Evolutionary conservation across 805 yeast genomes (phyloP), one percentile per base, ranked within the genome.

Genomic region (Candida ortonii): DNA sequence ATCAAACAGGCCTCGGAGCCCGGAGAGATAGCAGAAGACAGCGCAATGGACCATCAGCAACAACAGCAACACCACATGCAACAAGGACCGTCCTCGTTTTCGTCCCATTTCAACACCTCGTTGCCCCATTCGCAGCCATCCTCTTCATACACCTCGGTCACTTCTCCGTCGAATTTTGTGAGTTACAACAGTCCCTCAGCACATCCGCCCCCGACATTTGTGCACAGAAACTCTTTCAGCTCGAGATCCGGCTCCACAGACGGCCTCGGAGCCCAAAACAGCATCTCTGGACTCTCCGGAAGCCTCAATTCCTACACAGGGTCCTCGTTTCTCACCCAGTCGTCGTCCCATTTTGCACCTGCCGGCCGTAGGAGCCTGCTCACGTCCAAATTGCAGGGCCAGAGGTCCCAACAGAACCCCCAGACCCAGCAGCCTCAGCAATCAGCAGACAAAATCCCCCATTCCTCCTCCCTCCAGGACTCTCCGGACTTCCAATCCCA

Each of bases 101-200:
- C 45, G 3, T 35, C 41, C 1, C 47, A 37, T 12, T 33, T 23
- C 19, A 30, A 34, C 25, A 20, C 21, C 4, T 28, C 15, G 9
- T n/a, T n/a, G n/a, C n/a, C n/a, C n/a, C n/a, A n/a, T n/a, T 37
- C 13, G n/a, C 43, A 36, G 17, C 30, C 43, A 1, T 46, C 55
- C 1, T 54, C 59, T 10, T 50, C 58, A 3, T 53, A 46, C 30
- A 49, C 55, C 4, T 43, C 53, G 13, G 41, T 49, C 16, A 48
- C 58, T 1, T 54, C 59, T 7, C 59, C 61, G 11, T 49, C 61
- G 6, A 53, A 53, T 35, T 55, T 51, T 26, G 51, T 46, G 23
- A 40, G 51, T 25, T 53, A 52, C 20, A 36, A 65, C 61, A 41
- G 60, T 52, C 53, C 65, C 26, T 46, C 59, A 16, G 57, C 59